Evolutionary conservation across 495 filamentous ascomycete genomes (phyloP).

Genomic region (Penicillium antarcticum): DNA sequence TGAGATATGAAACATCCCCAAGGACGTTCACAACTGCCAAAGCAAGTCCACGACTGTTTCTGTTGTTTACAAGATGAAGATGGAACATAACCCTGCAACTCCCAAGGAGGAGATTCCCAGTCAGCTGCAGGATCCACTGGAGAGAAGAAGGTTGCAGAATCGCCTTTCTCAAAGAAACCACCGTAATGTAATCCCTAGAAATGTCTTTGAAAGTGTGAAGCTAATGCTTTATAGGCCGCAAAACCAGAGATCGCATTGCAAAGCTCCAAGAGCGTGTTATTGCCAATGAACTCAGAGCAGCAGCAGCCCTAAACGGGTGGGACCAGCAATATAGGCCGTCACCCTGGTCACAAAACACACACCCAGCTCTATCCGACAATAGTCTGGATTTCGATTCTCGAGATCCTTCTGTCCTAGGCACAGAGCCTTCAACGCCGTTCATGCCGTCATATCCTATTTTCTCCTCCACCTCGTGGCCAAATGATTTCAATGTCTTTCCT

Average conservation of each 20-base stretch:
- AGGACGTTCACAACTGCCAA: neutral
- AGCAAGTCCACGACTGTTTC: neutral
- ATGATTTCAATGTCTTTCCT: neutral
- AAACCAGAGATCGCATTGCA: constrained; percentile 41
- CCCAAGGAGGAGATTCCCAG: constrained; percentile 4
- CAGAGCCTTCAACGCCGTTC: constrained; percentile 7
- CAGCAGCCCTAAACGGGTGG: constrained; percentile 33
- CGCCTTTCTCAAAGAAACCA: constrained; percentile 38
- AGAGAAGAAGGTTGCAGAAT: constrained; percentile 33
- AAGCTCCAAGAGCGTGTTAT: constrained; percentile 44
- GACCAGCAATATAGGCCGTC: constrained; percentile 13
- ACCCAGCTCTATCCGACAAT: neutral
- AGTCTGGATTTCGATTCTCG: neutral
- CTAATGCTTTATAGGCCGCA: constrained; percentile 24
- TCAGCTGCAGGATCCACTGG: constrained; percentile 24
- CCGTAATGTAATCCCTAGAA: constrained; percentile 12
- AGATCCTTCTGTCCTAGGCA: neutral
- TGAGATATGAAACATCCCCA: neutral
- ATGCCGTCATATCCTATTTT: neutral
- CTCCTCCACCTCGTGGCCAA: neutral
- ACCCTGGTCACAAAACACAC: neutral
- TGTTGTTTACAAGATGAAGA: constrained; percentile 5
- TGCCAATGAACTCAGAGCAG: constrained; percentile 37
- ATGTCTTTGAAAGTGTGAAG: neutral
- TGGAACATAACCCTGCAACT: constrained; percentile 3